Evolutionary conservation across 306 rosid genomes (phyloP).

Genomic region (Begonia peltatifolia): DNA sequence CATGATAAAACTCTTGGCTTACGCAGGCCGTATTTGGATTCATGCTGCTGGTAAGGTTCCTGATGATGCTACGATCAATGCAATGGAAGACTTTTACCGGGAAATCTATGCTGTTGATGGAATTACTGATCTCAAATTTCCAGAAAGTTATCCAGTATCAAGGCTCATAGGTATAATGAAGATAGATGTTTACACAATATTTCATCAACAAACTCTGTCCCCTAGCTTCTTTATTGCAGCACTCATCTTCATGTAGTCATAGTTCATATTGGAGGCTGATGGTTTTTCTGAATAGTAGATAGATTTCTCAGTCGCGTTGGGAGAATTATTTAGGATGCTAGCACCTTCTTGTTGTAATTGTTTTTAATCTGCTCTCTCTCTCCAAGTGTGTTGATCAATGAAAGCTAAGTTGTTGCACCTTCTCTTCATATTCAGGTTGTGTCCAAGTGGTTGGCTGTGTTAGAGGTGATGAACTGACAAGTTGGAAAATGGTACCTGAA

Average conservation of each 20-base stretch:
- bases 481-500: conserved; percentile 83
- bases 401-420: too few species aligned
- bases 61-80: conserved; percentile 72
- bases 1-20: conserved; percentile 6
- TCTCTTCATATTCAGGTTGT: conserved; percentile 31
- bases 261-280: too few species aligned
- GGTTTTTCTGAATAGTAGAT: too few species aligned
- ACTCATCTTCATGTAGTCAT: too few species aligned
- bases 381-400: too few species aligned
- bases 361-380: too few species aligned
- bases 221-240: too few species aligned
- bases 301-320: too few species aligned
- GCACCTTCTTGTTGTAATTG: too few species aligned
- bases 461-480: conserved; percentile 49
- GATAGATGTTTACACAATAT: too few species aligned
- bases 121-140: conserved; percentile 55
- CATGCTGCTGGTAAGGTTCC: conserved; percentile 96
- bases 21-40: conserved; percentile 90
- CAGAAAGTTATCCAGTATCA: conserved; percentile 80
- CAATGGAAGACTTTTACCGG: conserved; percentile 77
- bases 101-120: conserved; percentile 78
- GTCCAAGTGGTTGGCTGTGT: conserved; percentile 87
- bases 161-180: conserved; percentile 54
- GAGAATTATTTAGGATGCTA: too few species aligned
- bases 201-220: too few species aligned